phyloP scores from a whole-genome alignment of 2,329 filamentous ascomycete species.

The Stemphylium lycopersici region DNA sequence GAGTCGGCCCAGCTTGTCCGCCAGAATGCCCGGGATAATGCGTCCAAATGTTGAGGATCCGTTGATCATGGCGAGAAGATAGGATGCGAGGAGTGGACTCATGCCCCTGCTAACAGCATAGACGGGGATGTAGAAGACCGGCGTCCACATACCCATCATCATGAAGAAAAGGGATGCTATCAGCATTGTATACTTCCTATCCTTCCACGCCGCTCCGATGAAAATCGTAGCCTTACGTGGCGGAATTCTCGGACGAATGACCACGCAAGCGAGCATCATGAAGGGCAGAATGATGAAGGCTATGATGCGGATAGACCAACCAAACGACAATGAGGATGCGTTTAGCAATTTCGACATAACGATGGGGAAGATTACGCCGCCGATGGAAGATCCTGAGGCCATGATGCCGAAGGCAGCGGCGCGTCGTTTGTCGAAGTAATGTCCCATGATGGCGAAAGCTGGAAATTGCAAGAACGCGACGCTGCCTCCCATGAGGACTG shows the following conservation, averaged over 20 bases:
- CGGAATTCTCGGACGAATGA: constrained; percentile 56
- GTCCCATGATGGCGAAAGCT: constrained; percentile 49
- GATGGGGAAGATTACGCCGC: constrained; percentile 62
- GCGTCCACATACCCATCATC: constrained; percentile 66
- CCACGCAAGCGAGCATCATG: constrained; percentile 58
- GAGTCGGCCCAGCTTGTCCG: constrained; percentile 59
- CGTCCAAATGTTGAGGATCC: constrained; percentile 59
- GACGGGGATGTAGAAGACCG: constrained; percentile 53
- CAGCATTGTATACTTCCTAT: constrained; percentile 46
- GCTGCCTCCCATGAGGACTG: constrained; percentile 57
- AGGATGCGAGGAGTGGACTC: constrained; percentile 53
- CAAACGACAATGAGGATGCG: constrained; percentile 62
- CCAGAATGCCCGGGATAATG: constrained; percentile 59
- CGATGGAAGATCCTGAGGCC: constrained; percentile 56
- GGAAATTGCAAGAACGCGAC: constrained; percentile 57
- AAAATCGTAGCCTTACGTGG: constrained; percentile 44
- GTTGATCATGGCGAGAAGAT: constrained; percentile 60
- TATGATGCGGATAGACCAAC: constrained; percentile 54
- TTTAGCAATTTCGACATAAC: constrained; percentile 12
- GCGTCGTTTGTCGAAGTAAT: constrained; percentile 58
- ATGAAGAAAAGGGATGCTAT: constrained; percentile 58
- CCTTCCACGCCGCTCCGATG: constrained; percentile 32
- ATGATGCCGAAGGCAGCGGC: constrained; percentile 57
- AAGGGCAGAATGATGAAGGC: constrained; percentile 66
- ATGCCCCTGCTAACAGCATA: constrained; percentile 56